A percentile compares a stretch with the other conserved stretches of the same genome.
Evolutionary conservation across 2,329 filamentous ascomycete genomes (phyloP).

Genomic region (Fusarium sp.): DNA sequence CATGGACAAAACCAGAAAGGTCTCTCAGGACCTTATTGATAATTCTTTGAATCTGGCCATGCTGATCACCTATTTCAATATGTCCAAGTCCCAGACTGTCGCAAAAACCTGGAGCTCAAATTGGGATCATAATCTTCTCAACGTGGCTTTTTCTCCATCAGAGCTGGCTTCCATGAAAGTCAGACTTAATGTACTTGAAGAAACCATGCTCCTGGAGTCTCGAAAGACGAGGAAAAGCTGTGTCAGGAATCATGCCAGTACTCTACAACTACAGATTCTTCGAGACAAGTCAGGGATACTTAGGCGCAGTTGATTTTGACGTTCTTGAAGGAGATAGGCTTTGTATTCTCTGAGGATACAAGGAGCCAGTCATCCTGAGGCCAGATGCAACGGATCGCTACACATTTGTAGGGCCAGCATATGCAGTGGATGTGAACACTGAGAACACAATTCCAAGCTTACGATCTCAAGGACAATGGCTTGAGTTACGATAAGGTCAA

Average conservation of each 20-base stretch:
- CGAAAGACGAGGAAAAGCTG: background rate
- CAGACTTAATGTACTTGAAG: background rate
- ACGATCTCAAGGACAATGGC: background rate
- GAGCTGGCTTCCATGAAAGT: background rate
- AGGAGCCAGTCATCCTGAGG: background rate
- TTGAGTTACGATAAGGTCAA: background rate
- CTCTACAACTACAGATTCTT: background rate
- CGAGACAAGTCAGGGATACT: background rate
- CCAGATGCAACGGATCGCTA: background rate
- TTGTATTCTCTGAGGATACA: background rate
- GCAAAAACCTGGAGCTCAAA: background rate
- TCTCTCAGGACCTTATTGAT: background rate
- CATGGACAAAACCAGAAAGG: background rate
- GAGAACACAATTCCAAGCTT: background rate
- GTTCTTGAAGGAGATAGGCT: background rate
- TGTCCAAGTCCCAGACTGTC: background rate
- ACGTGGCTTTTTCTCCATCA: background rate
- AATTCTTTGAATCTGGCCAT: background rate
- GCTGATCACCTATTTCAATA: constrained; percentile 2
- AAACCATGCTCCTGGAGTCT: background rate
- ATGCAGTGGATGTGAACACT: background rate
- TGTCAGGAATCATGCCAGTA: background rate
- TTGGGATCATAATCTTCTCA: background rate
- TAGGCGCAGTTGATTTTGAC: background rate
- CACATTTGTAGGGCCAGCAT: background rate